Percentiles rank a stretch among this genome's conserved stretches.
These are phyloP conservation scores for Stachybotrys chlorohalonatus DNA, from an alignment of 2,329 filamentous ascomycete species.

Conservation along the genomic window DNA sequence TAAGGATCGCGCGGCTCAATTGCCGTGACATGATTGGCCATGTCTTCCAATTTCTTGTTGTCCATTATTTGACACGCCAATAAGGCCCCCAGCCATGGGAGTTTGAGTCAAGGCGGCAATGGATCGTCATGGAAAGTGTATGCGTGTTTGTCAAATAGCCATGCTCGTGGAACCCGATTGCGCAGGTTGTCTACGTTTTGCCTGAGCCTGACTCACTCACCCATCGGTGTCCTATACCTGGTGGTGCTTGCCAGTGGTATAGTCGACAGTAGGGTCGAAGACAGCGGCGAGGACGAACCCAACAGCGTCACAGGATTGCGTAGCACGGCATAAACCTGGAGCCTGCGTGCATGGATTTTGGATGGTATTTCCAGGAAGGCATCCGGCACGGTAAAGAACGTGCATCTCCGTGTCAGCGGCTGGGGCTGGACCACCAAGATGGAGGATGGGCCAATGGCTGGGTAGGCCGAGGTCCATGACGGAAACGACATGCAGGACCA, in stretches of 20 bases:
- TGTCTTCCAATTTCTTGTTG: constrained; percentile 28
- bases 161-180: not conserved
- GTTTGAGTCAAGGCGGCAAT: not conserved
- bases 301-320: not conserved
- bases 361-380: too few species aligned
- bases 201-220: too few species aligned
- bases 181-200: too few species aligned
- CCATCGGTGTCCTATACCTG: not conserved
- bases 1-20: constrained; percentile 23
- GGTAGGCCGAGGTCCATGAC: not conserved
- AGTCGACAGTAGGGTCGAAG: not conserved
- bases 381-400: not conserved
- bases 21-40: constrained; percentile 26
- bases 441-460: not conserved
- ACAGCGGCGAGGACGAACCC: not conserved
- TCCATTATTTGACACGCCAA: constrained; percentile 24
- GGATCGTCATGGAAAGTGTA: not conserved
- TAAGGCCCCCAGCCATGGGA: not conserved
- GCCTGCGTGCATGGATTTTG: not conserved
- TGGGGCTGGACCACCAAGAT: not conserved
- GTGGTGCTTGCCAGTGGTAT: not conserved
- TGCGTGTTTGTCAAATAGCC: not conserved
- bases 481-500: too few species aligned
- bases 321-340: not conserved
- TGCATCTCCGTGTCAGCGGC: not conserved